Evolutionary conservation across 495 filamentous ascomycete species (phyloP).

Genomic region (Xeromyces bisporus): DNA sequence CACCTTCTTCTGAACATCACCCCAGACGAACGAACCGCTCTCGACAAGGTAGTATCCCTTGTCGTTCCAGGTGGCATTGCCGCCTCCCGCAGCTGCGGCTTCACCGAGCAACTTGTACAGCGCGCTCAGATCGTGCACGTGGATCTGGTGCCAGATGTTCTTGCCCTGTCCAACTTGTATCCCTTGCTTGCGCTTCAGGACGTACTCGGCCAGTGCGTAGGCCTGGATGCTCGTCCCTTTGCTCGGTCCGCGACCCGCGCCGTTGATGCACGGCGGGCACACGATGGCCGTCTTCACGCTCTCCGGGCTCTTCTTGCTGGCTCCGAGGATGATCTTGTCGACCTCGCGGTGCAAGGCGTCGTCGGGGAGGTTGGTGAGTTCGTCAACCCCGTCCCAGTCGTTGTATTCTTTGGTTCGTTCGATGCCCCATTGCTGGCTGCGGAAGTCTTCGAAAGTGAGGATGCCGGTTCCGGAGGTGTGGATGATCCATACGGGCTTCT

Average conservation of each 20-base stretch:
- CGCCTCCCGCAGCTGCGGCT: constrained; percentile 39
- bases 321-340: constrained; percentile 40
- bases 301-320: constrained; percentile 21
- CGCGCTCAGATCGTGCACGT: constrained; percentile 53
- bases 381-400: constrained; percentile 39
- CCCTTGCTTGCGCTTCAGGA: constrained; percentile 44
- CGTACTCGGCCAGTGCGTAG: constrained; percentile 35
- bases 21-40: constrained; percentile 56
- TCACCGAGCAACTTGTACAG: constrained; percentile 50
- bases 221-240: constrained; percentile 54
- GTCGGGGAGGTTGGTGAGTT: constrained; percentile 39
- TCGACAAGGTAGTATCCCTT: constrained; percentile 63
- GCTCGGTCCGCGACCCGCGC: constrained; percentile 49
- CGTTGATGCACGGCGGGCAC: constrained; percentile 68
- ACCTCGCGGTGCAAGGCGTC: constrained; percentile 42
- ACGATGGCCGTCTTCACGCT: constrained; percentile 53
- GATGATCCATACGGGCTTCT: constrained; percentile 36
- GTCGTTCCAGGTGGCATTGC: constrained; percentile 52
- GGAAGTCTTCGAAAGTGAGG: constrained; percentile 34
- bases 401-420: constrained; percentile 38
- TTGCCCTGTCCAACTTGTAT: constrained; percentile 47
- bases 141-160: constrained; percentile 56
- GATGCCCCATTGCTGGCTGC: constrained; percentile 34
- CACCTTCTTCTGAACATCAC: constrained; percentile 42
- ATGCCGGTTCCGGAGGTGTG: constrained; percentile 50